Evolutionary conservation across 805 yeast genomes (phyloP).

Genomic region (Yamadazyma endophytica): DNA sequence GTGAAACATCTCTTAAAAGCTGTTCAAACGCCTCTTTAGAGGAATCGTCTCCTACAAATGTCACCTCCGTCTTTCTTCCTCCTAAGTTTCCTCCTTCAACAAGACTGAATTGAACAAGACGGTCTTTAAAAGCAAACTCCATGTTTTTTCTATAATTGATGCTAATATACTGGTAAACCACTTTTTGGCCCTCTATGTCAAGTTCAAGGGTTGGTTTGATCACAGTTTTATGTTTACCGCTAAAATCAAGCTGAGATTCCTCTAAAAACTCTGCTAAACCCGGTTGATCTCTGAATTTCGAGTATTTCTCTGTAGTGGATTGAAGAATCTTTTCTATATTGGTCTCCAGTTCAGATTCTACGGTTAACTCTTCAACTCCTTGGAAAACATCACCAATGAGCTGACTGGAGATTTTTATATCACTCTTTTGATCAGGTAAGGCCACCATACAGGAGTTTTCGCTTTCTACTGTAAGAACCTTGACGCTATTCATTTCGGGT

Average conservation of each 20-base stretch:
- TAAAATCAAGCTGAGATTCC: conserved; percentile 35
- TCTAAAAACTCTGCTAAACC: conserved; percentile 39
- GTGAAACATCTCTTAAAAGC: conserved; percentile 25
- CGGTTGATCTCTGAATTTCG: conserved; percentile 33
- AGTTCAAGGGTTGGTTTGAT: conserved; percentile 39
- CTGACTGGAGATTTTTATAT: conserved; percentile 42
- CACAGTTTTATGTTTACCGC: conserved; percentile 28
- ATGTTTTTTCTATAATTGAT: conserved; percentile 43
- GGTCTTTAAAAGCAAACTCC: conserved; percentile 34
- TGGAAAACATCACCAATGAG: conserved; percentile 29
- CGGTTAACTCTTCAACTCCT: conserved; percentile 3
- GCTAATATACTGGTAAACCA: conserved; percentile 42
- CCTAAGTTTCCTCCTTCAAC: conserved; percentile 59
- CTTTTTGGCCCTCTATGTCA: conserved; percentile 30
- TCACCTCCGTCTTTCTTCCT: conserved; percentile 48
- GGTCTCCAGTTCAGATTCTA: conserved; percentile 3
- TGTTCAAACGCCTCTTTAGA: conserved; percentile 18
- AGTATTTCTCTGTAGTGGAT: conserved; percentile 22
- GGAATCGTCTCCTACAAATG: conserved; percentile 36
- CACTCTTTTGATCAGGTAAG: conserved; percentile 38
- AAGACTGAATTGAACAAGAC: conserved; percentile 37
- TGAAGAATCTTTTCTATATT: conserved; percentile 7
- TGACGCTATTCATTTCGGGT: conserved; percentile 36
- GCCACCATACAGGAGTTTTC: conserved; percentile 42
- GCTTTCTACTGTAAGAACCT: conserved; percentile 40